phyloP scores from a whole-genome alignment of 352 stramenopile genomes.

The Plasmopara viticola region DNA sequence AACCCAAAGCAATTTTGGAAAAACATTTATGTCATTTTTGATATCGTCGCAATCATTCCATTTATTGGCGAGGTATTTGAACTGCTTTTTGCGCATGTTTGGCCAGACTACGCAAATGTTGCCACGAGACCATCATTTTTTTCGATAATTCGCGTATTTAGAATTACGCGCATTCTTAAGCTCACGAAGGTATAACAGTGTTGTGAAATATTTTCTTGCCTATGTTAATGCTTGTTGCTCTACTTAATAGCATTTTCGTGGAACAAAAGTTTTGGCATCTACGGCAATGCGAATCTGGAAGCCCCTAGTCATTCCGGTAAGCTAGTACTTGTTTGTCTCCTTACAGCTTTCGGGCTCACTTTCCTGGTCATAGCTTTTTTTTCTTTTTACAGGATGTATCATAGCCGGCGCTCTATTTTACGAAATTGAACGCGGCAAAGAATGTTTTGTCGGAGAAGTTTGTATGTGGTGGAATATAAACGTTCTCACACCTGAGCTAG shows the following conservation, averaged over 20 bases:
- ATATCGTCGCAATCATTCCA: slow-evolving; percentile 54
- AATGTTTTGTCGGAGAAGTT: slow-evolving; percentile 47
- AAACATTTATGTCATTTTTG: slow-evolving; percentile 60
- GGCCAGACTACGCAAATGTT: slow-evolving; percentile 54
- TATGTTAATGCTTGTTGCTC: background rate
- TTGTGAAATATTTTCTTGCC: background rate
- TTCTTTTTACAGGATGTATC: slow-evolving; percentile 62
- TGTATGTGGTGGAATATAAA: slow-evolving; percentile 59
- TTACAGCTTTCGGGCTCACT: background rate
- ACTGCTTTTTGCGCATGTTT: slow-evolving; percentile 17
- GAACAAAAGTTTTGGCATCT: slow-evolving; percentile 52
- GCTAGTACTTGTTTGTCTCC: background rate
- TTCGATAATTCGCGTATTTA: slow-evolving; percentile 59
- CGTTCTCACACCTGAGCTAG: slow-evolving; percentile 41
- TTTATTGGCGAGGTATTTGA: slow-evolving; percentile 57
- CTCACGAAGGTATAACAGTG: slow-evolving; percentile 37
- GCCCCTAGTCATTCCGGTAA: slow-evolving; percentile 58
- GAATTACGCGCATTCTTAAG: slow-evolving; percentile 73
- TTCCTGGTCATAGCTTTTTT: slow-evolving; percentile 49
- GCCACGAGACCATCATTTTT: slow-evolving; percentile 55
- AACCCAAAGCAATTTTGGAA: slow-evolving; percentile 34
- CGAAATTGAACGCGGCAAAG: slow-evolving; percentile 64
- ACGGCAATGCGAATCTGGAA: slow-evolving; percentile 52
- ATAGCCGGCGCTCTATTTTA: slow-evolving; percentile 60
- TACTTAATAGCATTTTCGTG: slow-evolving; percentile 47